Evolutionary conservation across 140 eudicot genomes (phyloP), one percentile per base, ranked within the genome.

Genomic region (Senecio squalidus): DNA sequence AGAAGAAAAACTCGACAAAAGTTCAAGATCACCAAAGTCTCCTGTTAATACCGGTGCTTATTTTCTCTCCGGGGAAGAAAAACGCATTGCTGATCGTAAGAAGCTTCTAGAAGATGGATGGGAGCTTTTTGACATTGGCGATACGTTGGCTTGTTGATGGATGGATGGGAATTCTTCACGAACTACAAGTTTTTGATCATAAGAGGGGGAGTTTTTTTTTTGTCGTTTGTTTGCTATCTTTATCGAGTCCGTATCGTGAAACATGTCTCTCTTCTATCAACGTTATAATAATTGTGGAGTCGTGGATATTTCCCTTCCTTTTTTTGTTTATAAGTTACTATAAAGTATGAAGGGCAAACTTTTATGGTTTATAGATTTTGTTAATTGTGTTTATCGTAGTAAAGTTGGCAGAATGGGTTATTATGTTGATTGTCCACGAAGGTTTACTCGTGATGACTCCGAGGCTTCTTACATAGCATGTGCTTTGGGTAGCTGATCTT

Each of bases 101-200:
- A 61, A 17, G 58, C 73, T 55, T 70, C 4, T 44, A 5, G 95
- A 86, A 15, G 95, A 80, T 1, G 95, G 68, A 27, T 87, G 95
- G 95, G 86, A 83, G 29, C 39, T 83, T 5, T 78, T 69, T 26
- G 83, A 80, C 9, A 53, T 38, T 6, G 27, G 6, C 21, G 82
- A 72, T 0, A 17, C 36, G 25, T 9, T 13, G 24, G 24, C 29
- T 2, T 14, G 24, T 44, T 48, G 16, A 1, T 43, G 15, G 11
- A 0, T 0, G 38, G n/a, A n/a, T n/a, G n/a, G n/a, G n/a, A n/a
- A n/a, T n/a, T n/a, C n/a, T n/a, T n/a, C n/a, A n/a, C n/a, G n/a
- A n/a, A n/a, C n/a, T n/a, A n/a, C n/a, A n/a, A n/a, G n/a, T 24
- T 48, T 48, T 48, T 48, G 55, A 48, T 47, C 18, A 33, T 11